Percentiles rank a stretch among this genome's conserved stretches.
Evolutionary conservation across 2,329 filamentous ascomycete species (phyloP).

Genomic region (Sporothrix phasma): DNA sequence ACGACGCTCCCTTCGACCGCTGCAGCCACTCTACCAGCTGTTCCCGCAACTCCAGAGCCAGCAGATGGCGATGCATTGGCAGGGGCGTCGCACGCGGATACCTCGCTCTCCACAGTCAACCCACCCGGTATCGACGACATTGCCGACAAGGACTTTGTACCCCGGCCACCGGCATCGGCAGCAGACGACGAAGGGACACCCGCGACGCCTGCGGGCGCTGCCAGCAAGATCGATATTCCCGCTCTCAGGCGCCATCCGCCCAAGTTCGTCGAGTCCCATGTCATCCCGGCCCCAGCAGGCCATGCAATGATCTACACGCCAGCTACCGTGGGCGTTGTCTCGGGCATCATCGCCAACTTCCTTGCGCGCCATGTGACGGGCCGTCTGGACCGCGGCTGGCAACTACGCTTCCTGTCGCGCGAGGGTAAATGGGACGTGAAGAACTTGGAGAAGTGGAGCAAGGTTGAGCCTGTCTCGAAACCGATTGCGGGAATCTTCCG

Average conservation of each 20-base stretch:
- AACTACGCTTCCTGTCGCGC: slow-evolving; percentile 76
- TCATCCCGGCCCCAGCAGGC: slow-evolving; percentile 67
- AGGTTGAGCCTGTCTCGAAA: slow-evolving; percentile 64
- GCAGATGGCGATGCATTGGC: neutral
- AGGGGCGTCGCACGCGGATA: neutral
- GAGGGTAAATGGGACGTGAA: slow-evolving; percentile 98
- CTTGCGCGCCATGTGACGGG: slow-evolving; percentile 63
- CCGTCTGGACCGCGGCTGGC: slow-evolving; percentile 77
- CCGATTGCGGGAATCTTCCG: slow-evolving; percentile 73
- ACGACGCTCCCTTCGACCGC: neutral
- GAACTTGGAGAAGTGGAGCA: slow-evolving; percentile 85
- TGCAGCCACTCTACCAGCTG: neutral
- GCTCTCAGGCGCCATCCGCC: slow-evolving; percentile 38
- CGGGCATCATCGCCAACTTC: slow-evolving; percentile 76
- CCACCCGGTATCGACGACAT: slow-evolving; percentile 27
- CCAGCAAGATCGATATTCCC: slow-evolving; percentile 31
- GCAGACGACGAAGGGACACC: slow-evolving; percentile 33
- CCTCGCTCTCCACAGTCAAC: neutral
- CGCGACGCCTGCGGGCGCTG: slow-evolving; percentile 36
- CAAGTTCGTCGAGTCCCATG: slow-evolving; percentile 53
- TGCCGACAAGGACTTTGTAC: slow-evolving; percentile 29
- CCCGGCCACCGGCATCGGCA: neutral
- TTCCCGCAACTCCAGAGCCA: neutral
- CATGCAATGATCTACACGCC: slow-evolving; percentile 80
- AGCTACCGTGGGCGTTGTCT: slow-evolving; percentile 61